Percentiles rank a stretch among this genome's conserved stretches.
phyloP scores from a whole-genome alignment of 768 basidiomycete species.

The Collybia sordida region DNA sequence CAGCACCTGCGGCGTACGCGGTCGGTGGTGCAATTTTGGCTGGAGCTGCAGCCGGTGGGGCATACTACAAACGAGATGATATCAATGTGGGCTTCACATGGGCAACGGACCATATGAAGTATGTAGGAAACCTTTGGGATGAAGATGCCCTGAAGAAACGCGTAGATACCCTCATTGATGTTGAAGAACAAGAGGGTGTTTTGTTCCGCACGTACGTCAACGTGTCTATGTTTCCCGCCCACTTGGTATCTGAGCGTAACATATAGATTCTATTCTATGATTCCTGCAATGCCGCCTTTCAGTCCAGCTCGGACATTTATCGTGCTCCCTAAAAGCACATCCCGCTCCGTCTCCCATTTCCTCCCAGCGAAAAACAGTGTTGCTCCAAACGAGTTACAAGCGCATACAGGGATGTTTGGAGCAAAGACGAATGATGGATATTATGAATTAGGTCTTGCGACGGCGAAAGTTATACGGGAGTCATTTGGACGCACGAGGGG shows the following conservation, averaged over 20 bases:
- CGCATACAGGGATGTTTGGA: slow-evolving; percentile 89
- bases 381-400: slow-evolving; percentile 75
- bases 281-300: slow-evolving; percentile 68
- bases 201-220: slow-evolving; percentile 68
- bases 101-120: slow-evolving; percentile 89
- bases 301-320: slow-evolving; percentile 71
- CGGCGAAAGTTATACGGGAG: slow-evolving; percentile 60
- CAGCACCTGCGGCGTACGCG: slow-evolving; percentile 60
- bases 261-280: slow-evolving; percentile 72
- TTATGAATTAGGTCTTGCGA: slow-evolving; percentile 77
- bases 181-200: slow-evolving; percentile 63
- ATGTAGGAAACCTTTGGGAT: slow-evolving; percentile 85
- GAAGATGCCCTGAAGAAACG: slow-evolving; percentile 59
- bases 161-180: slow-evolving; percentile 58
- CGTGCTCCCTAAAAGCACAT: slow-evolving; percentile 60
- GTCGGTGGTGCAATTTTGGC: slow-evolving; percentile 76
- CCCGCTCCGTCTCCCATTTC: slow-evolving; percentile 54
- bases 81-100: slow-evolving; percentile 68
- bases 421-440: slow-evolving; percentile 85
- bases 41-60: slow-evolving; percentile 81
- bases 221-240: neutral
- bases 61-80: slow-evolving; percentile 80
- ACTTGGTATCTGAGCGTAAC: neutral
- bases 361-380: slow-evolving; percentile 62
- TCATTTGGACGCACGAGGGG: slow-evolving; percentile 38